Base-by-base conservation (phyloP, 805 yeast genomes). In the Teunomyces funiuensis region DNA sequence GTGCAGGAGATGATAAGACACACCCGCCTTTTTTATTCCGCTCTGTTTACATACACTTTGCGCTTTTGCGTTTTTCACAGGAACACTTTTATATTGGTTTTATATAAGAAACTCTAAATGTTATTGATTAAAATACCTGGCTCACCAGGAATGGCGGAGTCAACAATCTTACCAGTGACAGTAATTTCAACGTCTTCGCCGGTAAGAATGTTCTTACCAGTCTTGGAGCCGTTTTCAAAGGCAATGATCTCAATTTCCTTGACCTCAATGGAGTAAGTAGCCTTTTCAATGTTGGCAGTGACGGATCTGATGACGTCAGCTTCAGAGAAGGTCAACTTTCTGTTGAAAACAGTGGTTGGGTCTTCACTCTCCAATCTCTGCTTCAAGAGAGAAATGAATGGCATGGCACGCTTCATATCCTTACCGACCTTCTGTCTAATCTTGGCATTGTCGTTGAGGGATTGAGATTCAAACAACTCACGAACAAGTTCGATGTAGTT, bases 371-470 rank as follows among this genome's bases (percentile, higher is more conserved):
- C 67, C 51, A 93, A 74, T 70, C 95, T 82, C 60, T 83, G 87
- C 67, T 93, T 90, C 64, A 93, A 73, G 53, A 80, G 71, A 50
- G 91, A 83, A 47, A 93, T 89, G 65, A 90, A 91, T 45, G 98
- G 98, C 98, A 93, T 93, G 45, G 96, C 97, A 55, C 95, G 84
- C 78, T 93, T 93, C 86, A 90, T 87, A 57, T 93, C 98, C 63
- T 82, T 83, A 51, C 87, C 87, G 46, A 85, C 81, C 60, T 72
- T 79, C 52, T 80, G 77, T 62, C 77, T 83, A 54, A 85, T 71
- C 43, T 68, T 70, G 56, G 74, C 76, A 69, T 76, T 83, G 61
- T 85, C 91, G 50, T 81, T 72, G 57, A 85, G 72, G 20, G 78
- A 65, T 27, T 79, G 82, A 34, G 61, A 65, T 54, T 80, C 89